Base-by-base conservation (phyloP, 805 yeast genomes). In the Saturnispora halmiae region DNA sequence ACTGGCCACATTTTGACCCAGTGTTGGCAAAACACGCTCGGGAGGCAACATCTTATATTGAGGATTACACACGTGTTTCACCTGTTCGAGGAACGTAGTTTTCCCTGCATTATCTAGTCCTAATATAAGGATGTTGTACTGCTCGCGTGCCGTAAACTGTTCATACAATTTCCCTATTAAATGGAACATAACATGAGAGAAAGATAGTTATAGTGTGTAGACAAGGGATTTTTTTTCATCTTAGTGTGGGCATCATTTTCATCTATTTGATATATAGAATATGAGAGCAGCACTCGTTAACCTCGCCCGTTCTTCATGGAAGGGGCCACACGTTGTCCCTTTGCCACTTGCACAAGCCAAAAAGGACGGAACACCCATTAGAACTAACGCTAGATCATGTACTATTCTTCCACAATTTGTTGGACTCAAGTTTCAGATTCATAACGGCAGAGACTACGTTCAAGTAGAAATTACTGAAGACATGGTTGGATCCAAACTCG, bases 91-190 rank as follows among this genome's bases (percentile, higher is more conserved):
- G 44, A 81, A 71, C 0, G 90, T 82, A 11, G 97, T 92, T 58
- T 90, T 90, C 1, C 98, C 98, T 0, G 97, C 95, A 65, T 90
- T 88, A 60, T 90, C 96, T 22, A 90, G 71, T 15, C 98, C 98
- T 18, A 90, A 66, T 28, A 90, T 83, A 36, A 90, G 69, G 3
- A 83, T 73, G 1, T 87, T 76, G 55, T 83, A 83, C 59, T 81
- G 85, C 52, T 78, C 83, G 48, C 67, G 69, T 44, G 69, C 65
- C 36, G 78, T 79, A 64, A 72, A 68, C 42, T 68, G 67, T 33
- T 72, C 67, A 48, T 79, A 79, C 2, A 82, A 53, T 2, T 85
- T 77, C 49, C 70, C 72, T 4, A 69, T 77, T 31, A 81, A 63
- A 57, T 81, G 90, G 57, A 78, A 81, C 90, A 82, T 81, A 21